Conservation (phyloP, 2,329 filamentous ascomycete species). For the Fusarium penzigii region DNA sequence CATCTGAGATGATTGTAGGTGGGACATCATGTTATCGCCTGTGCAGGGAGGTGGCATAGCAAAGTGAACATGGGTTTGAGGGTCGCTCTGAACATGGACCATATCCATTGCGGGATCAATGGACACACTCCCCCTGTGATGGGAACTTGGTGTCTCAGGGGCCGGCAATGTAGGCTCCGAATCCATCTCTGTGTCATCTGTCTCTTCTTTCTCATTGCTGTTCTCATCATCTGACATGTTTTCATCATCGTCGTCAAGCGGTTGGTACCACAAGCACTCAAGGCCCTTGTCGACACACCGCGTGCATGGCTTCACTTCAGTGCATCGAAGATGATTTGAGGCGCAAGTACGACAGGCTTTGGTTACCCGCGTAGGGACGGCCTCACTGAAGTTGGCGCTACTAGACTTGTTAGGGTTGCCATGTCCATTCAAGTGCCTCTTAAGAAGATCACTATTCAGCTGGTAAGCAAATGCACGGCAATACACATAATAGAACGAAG, state of each 20-base stretch:
- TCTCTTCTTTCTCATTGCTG: constrained; percentile 6
- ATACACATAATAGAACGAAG: neutral
- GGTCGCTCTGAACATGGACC: too few species aligned
- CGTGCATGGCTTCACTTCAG: constrained; percentile 33
- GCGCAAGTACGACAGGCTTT: constrained; percentile 32
- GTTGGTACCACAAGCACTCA: constrained; percentile 27
- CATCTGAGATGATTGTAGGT: too few species aligned
- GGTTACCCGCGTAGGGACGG: constrained; percentile 24
- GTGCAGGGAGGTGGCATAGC: too few species aligned
- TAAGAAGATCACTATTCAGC: constrained; percentile 23
- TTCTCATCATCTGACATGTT: constrained; percentile 3
- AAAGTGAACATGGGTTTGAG: too few species aligned
- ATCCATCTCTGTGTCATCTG: neutral
- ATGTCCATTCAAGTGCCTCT: constrained; percentile 20
- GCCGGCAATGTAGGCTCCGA: constrained; percentile 2
- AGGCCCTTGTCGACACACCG: constrained; percentile 30
- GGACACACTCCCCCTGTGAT: too few species aligned
- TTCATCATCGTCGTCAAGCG: constrained; percentile 8
- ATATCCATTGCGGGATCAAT: too few species aligned
- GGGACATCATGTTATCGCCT: too few species aligned
- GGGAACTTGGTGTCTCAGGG: too few species aligned
- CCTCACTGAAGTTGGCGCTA: neutral
- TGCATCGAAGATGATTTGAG: constrained; percentile 32
- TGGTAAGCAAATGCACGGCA: neutral
- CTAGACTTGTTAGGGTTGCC: constrained; percentile 1